Evolutionary conservation across 83 land plant genomes (phyloP), one percentile per base, ranked within the genome.

Genomic region (Thuja plicata): DNA sequence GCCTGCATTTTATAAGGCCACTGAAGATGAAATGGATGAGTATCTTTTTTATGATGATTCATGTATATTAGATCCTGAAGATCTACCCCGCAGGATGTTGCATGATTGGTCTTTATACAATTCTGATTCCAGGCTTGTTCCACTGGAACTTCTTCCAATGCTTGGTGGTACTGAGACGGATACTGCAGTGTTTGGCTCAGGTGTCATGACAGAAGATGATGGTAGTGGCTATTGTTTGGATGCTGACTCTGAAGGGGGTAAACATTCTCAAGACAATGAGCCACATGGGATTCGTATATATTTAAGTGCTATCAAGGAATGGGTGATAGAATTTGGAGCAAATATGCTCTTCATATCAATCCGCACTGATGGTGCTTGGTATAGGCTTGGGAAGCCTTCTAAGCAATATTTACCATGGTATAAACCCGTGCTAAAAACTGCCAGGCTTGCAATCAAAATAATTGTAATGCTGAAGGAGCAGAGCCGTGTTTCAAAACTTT

Each of bases 241-340:
- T 86, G 89, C 66, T 16, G 94, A 92, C 45, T 89, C 93, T 27
- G 84, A 91, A 60, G 66, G 85, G 46, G n/a, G 13, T 46, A 21
- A 83, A 3, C 46, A 83, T 27, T 87, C 91, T 41, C 91, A 88
- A 37, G 87, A 40, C 8, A 52, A 48, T n/a, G 84, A 88, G 34
- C 87, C 87, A 52, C 92, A 94, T 79, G 98, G 99, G 13, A 91
- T 98, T 43, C 96, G 97, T 70, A 89, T 98, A 46, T 98, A 94
- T 90, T 74, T 98, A 87, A 98, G 99, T 93, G 95, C 99, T 41
- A 95, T 98, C 62, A 98, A 97, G 92, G 99, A 98, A 88, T 98
- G 99, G 99, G 89, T 94, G 96, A 95, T 98, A 85, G 99, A 98
- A 85, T 98, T 97, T 91, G 99, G 99, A 79, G 93, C 96, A 34